A percentile compares a stretch with the other conserved stretches of the same genome.
phyloP scores from a whole-genome alignment of 257 asterid species.

The Eustoma russellianum region DNA sequence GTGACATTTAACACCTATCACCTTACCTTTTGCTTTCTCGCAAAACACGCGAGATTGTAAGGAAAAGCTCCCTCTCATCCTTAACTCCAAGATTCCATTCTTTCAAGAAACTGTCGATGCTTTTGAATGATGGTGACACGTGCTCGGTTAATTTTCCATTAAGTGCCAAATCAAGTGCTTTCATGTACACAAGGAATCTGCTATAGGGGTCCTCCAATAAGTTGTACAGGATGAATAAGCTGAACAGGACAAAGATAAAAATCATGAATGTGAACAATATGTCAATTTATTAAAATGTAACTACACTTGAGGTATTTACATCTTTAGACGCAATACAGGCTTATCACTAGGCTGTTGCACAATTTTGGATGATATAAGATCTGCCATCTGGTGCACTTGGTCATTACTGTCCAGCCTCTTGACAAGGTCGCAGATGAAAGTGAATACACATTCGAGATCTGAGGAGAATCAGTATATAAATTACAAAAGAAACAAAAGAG shows the following conservation, averaged over 20 bases:
- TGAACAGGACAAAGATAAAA: slow-evolving; percentile 15
- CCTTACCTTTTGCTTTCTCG: slow-evolving; percentile 70
- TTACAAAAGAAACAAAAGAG: neutral
- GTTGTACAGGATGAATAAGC: slow-evolving; percentile 88
- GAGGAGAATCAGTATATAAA: slow-evolving; percentile 6
- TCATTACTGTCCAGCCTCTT: slow-evolving; percentile 68
- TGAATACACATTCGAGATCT: slow-evolving; percentile 88
- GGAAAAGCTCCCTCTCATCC: slow-evolving; percentile 82
- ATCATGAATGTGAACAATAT: slow-evolving; percentile 11
- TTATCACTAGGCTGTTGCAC: slow-evolving; percentile 66
- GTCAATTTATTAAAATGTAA: neutral
- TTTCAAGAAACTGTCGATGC: slow-evolving; percentile 55
- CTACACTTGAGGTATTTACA: slow-evolving; percentile 28
- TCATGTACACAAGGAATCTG: slow-evolving; percentile 79
- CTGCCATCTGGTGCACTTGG: slow-evolving; percentile 71
- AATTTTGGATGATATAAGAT: slow-evolving; percentile 65
- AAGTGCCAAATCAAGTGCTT: slow-evolving; percentile 72
- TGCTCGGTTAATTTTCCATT: slow-evolving; percentile 71
- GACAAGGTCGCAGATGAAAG: slow-evolving; percentile 82
- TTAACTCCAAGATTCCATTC: slow-evolving; percentile 81
- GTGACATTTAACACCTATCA: neutral
- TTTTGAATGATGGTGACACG: slow-evolving; percentile 65
- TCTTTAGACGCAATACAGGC: slow-evolving; percentile 73
- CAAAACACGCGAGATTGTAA: slow-evolving; percentile 50
- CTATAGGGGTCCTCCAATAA: slow-evolving; percentile 83